Conservation (phyloP, 495 filamentous ascomycete genomes). For the Penicillium angulare region DNA sequence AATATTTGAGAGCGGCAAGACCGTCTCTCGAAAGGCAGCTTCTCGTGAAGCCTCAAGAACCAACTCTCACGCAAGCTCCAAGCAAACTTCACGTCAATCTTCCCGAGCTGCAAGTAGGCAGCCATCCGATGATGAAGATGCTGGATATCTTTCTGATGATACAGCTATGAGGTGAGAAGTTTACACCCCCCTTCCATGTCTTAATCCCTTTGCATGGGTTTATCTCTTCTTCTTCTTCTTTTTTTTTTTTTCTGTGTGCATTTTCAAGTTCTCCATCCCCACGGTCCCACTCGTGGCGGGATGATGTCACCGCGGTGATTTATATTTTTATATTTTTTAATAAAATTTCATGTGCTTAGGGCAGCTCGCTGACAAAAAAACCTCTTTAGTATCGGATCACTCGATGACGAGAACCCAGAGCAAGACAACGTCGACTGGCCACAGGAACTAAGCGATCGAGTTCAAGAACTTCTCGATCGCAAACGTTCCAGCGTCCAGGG, state of each 20-base stretch:
- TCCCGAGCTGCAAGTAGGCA: slow-evolving; percentile 56
- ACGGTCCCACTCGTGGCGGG: slow-evolving; percentile 31
- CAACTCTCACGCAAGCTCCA: slow-evolving; percentile 62
- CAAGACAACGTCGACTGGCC: slow-evolving; percentile 60
- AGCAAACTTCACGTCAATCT: slow-evolving; percentile 58
- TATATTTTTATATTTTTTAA: background rate
- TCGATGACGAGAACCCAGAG: slow-evolving; percentile 62
- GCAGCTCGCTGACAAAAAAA: slow-evolving; percentile 8
- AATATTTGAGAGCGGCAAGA: slow-evolving; percentile 82
- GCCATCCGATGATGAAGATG: slow-evolving; percentile 77
- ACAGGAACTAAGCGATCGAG: slow-evolving; percentile 64
- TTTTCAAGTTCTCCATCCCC: slow-evolving; percentile 12
- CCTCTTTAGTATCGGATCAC: slow-evolving; percentile 35
- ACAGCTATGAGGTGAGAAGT: slow-evolving; percentile 63
- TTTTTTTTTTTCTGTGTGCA: slow-evolving; percentile 15
- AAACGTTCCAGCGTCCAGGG: slow-evolving; percentile 82
- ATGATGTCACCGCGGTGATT: slow-evolving; percentile 35
- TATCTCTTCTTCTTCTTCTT: slow-evolving; percentile 11
- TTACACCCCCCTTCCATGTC: background rate
- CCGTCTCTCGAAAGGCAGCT: slow-evolving; percentile 84
- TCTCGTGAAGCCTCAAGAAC: slow-evolving; percentile 66
- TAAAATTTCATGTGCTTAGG: background rate
- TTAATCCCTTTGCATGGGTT: too few species aligned
- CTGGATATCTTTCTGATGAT: slow-evolving; percentile 61
- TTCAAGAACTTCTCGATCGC: slow-evolving; percentile 79